Conservation (phyloP, 306 rosid species). For the Cicer cuneatum region DNA sequence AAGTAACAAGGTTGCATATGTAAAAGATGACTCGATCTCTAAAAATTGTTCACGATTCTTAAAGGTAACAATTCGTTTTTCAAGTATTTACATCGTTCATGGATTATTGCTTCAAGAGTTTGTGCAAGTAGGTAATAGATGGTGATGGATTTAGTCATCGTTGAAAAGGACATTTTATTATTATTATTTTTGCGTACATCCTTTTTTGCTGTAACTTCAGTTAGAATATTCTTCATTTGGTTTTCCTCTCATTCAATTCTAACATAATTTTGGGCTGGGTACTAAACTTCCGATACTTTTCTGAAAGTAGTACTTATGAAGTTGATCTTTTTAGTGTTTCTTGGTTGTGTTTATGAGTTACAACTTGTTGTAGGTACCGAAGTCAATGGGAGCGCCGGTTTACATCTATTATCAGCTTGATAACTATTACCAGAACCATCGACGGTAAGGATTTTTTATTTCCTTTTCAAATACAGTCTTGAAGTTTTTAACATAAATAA, state of each 20-base stretch:
- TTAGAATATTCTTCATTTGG: slow-evolving; percentile 5
- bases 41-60: slow-evolving; percentile 77
- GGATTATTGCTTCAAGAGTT: slow-evolving; percentile 37
- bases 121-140: slow-evolving; percentile 3
- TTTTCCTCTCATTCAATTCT: slow-evolving; percentile 15
- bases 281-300: slow-evolving; percentile 18
- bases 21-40: slow-evolving; percentile 67
- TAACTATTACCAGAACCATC: slow-evolving; percentile 94
- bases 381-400: slow-evolving; percentile 89
- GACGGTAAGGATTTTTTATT: slow-evolving; percentile 65
- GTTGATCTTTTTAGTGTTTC: slow-evolving; percentile 31
- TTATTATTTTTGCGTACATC: slow-evolving; percentile 18
- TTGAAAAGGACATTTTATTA: slow-evolving; percentile 25
- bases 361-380: slow-evolving; percentile 64
- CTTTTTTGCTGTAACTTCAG: slow-evolving; percentile 9
- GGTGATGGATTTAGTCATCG: slow-evolving; percentile 12
- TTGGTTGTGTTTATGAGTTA: slow-evolving; percentile 40
- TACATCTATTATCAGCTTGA: slow-evolving; percentile 89
- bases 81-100: slow-evolving; percentile 16
- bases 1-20: slow-evolving; percentile 78
- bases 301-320: slow-evolving; percentile 1
- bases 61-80: slow-evolving; percentile 60
- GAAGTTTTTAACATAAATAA: slow-evolving; percentile 30
- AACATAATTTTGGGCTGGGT: slow-evolving; percentile 35
- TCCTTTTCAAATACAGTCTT: slow-evolving; percentile 23